Percentiles rank a stretch among this genome's conserved stretches.
Evolutionary conservation across 805 yeast genomes (phyloP).

Genomic region (Pichia paraexigua): DNA sequence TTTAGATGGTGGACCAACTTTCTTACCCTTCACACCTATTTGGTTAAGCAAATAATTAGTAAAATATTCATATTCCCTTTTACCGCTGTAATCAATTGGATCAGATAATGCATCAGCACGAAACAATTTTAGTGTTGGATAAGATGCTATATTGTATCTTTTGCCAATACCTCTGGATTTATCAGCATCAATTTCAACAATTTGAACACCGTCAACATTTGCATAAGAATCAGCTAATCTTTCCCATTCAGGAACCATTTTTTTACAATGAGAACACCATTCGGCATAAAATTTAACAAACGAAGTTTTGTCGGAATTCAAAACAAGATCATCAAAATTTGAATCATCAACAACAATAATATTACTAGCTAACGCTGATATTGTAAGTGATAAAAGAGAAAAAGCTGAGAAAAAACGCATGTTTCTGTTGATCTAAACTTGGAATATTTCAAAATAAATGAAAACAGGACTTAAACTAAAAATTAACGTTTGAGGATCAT

Average conservation of each 20-base stretch:
- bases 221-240: conserved; percentile 19
- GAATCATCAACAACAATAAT: conserved; percentile 40
- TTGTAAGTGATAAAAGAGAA: not conserved
- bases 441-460: not conserved
- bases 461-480: not conserved
- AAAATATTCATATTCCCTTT: conserved; percentile 42
- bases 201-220: conserved; percentile 18
- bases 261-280: conserved; percentile 68
- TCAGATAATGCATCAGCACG: conserved; percentile 37
- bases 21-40: conserved; percentile 25
- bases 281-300: conserved; percentile 70
- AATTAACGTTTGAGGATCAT: not conserved
- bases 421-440: too few species aligned
- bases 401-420: conserved; percentile 1
- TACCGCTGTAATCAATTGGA: conserved; percentile 51
- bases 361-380: conserved; percentile 4
- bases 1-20: conserved; percentile 14
- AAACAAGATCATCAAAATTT: conserved; percentile 47
- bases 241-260: conserved; percentile 43
- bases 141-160: conserved; percentile 49
- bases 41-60: conserved; percentile 38
- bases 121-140: conserved; percentile 57
- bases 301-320: conserved; percentile 59
- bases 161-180: conserved; percentile 41
- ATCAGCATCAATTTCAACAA: conserved; percentile 53